Evolutionary conservation across 805 yeast genomes (phyloP).

Genomic region (Wickerhamiella brachini): DNA sequence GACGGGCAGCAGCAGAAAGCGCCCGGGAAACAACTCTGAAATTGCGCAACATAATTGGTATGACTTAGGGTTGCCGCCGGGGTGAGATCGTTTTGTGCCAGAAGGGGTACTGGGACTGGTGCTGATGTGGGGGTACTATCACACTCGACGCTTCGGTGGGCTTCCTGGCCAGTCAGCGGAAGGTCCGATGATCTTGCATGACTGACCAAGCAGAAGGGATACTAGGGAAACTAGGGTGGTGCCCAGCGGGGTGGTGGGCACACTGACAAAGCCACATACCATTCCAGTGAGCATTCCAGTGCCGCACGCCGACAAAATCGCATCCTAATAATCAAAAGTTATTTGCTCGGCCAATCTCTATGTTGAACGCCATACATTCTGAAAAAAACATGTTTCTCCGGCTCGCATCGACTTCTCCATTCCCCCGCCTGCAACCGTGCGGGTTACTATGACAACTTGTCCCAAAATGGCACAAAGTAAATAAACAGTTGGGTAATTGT

Average conservation of each 20-base stretch:
- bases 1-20: neutral
- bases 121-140: too few relatives aligned
- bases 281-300: neutral
- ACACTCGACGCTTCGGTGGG: neutral
- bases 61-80: neutral
- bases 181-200: neutral
- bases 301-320: neutral
- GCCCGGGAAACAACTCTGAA: neutral
- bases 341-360: neutral
- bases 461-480: neutral
- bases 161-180: neutral
- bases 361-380: neutral
- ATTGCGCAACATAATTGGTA: neutral
- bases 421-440: neutral
- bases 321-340: too few relatives aligned
- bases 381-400: neutral
- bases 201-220: neutral
- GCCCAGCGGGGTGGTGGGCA: too few relatives aligned
- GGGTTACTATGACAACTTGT: neutral
- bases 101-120: neutral
- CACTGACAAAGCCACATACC: neutral
- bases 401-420: neutral
- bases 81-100: neutral
- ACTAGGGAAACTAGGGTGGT: neutral
- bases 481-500: constrained; percentile 3